Percentiles rank a stretch among this genome's conserved stretches.
These are phyloP conservation scores for Miscanthus lutarioriparius DNA, from an alignment of 176 grass and related monocot genomes.

Conservation along the genomic window DNA sequence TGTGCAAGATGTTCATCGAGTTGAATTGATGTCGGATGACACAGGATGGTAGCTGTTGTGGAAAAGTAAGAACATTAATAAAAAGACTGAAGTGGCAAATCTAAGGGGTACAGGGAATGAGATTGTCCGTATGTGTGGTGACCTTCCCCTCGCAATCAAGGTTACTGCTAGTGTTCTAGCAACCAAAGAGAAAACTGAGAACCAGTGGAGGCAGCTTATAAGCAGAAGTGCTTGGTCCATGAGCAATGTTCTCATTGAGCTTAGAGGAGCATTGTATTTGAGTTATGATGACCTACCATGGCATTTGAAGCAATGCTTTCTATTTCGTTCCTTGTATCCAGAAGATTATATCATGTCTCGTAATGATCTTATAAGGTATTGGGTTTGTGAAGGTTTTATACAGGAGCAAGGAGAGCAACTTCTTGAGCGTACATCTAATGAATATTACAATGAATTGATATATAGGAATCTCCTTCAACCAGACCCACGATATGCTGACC, in stretches of 20 bases:
- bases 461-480: too few relatives aligned
- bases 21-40: conserved; percentile 29
- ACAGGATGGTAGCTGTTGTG: conserved; percentile 39
- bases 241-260: conserved; percentile 3
- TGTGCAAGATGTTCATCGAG: conserved; percentile 18
- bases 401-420: background rate
- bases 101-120: background rate
- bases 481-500: too few relatives aligned
- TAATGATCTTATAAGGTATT: background rate
- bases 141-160: conserved; percentile 53
- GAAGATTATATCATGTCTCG: background rate
- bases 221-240: conserved; percentile 31
- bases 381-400: conserved; percentile 39
- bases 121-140: conserved; percentile 43
- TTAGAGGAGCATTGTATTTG: conserved; percentile 33
- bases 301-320: conserved; percentile 44
- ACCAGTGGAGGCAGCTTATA: conserved; percentile 31
- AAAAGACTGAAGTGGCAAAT: conserved; percentile 19
- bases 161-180: conserved; percentile 18
- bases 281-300: conserved; percentile 49
- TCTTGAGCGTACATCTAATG: too few relatives aligned
- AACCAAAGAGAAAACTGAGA: background rate
- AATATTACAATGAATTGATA: too few relatives aligned
- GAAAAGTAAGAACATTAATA: conserved; percentile 28
- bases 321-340: conserved; percentile 23